Base-by-base conservation (phyloP, 345 rosid species). In the Sapria himalayana region DNA sequence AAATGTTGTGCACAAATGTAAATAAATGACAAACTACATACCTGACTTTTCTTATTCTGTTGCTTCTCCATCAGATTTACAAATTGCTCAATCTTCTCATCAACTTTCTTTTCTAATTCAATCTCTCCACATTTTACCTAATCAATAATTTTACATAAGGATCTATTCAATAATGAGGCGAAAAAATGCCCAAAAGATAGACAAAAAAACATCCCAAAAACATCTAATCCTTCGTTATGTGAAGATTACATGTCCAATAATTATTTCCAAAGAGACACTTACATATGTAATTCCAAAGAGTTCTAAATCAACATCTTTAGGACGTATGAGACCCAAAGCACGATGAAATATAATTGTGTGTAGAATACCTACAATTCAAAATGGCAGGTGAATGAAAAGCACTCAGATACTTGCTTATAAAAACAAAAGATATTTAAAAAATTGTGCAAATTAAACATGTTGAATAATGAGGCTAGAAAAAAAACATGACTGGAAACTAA, bases 11-110 rank as follows among this genome's bases (percentile, higher is more conserved):
- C n/a, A n/a, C n/a, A 37, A 9, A 43, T 8, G n/a, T 41, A 19
- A 35, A 33, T 11, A 21, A 9, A 11, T 5, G 15, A 22, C 14
- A 43, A 49, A 37, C 18, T 19, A 54, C 34, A 25, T 5, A 78
- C 98, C 93, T 82, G 94, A 55, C 77, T 79, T 64, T 82, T 89
- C 73, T 82, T 82, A 70, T 82, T 89, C 0, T 93, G 93, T 22
- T 78, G 98, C 60, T 79, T 89, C 61, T 79, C 94, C 5, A 74
- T 91, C 94, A 91, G 79, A 61, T 60, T 69, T 19, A 89, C 59
- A 58, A 76, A 79, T 5, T 82, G 91, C 27, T 89, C 98, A 45
- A 82, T 76, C 72, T 71, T 89, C 51, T 89, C 93, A 42, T 82
- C 91, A 25, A 89, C 79, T 65, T 82, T 82, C 78, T 79, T 89